Conservation (phyloP, 495 filamentous ascomycete species). For the Penicillium ochrochloron region DNA sequence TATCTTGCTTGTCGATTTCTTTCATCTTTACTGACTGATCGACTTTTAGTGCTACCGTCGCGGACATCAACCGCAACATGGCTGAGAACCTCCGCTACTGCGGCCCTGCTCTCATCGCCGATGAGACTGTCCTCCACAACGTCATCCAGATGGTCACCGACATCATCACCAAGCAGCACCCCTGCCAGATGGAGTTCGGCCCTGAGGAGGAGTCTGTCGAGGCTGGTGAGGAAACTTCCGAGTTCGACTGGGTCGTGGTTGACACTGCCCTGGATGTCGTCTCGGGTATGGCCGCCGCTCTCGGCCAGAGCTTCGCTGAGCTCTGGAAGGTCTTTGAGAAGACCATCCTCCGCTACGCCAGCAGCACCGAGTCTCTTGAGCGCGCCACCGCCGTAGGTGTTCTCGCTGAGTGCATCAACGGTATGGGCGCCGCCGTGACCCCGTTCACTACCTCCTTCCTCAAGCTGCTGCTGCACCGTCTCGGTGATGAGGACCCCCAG, state of each 20-base stretch:
- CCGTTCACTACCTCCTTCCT: slow-evolving; percentile 76
- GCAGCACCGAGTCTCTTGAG: slow-evolving; percentile 81
- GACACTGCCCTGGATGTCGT: slow-evolving; percentile 92
- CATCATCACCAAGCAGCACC: slow-evolving; percentile 86
- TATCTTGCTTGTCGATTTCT: slow-evolving; percentile 10
- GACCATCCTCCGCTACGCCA: slow-evolving; percentile 83
- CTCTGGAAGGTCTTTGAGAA: slow-evolving; percentile 94
- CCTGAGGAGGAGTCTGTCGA: slow-evolving; percentile 73
- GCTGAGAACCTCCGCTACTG: slow-evolving; percentile 91
- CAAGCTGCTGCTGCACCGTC: slow-evolving; percentile 81
- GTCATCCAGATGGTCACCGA: slow-evolving; percentile 68
- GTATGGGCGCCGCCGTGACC: slow-evolving; percentile 79
- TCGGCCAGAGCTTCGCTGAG: slow-evolving; percentile 80
- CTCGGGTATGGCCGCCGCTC: slow-evolving; percentile 77
- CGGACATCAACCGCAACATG: slow-evolving; percentile 93
- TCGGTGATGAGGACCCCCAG: slow-evolving; percentile 87
- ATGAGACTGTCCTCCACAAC: slow-evolving; percentile 64
- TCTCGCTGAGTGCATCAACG: slow-evolving; percentile 86
- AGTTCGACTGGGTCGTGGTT: slow-evolving; percentile 96
- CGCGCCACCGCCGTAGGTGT: slow-evolving; percentile 87
- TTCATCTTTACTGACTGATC: slow-evolving; percentile 44
- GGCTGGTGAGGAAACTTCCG: slow-evolving; percentile 78
- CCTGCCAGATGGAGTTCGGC: slow-evolving; percentile 87
- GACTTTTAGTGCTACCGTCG: slow-evolving; percentile 73
- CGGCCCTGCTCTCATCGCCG: slow-evolving; percentile 82